A percentile compares a stretch with the other conserved stretches of the same genome.
These are phyloP conservation scores for Auriscalpium orientale DNA, from an alignment of 768 basidiomycete species.

Conservation along the genomic window DNA sequence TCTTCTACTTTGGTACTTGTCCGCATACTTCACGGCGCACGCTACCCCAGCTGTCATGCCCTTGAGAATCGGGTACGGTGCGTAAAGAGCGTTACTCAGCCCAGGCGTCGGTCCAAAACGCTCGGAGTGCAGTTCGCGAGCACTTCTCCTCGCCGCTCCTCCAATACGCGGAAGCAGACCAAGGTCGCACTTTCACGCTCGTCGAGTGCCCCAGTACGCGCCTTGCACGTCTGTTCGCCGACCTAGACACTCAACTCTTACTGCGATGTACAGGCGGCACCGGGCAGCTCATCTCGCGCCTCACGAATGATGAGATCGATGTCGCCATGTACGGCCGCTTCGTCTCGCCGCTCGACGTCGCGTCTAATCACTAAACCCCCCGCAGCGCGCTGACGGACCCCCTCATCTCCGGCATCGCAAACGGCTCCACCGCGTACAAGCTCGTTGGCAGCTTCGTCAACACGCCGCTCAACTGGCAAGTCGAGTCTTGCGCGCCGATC, in stretches of 20 bases:
- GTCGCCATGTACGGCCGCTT: slow-evolving; percentile 57
- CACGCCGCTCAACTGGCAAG: slow-evolving; percentile 81
- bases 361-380: background rate
- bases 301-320: slow-evolving; percentile 73
- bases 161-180: slow-evolving; percentile 68
- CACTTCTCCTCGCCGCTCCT: slow-evolving; percentile 92
- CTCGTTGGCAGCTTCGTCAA: slow-evolving; percentile 89
- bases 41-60: slow-evolving; percentile 3
- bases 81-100: background rate
- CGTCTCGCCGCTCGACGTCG: background rate
- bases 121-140: slow-evolving; percentile 49
- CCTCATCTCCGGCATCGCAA: slow-evolving; percentile 87
- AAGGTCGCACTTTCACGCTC: slow-evolving; percentile 66
- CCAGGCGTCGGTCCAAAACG: background rate
- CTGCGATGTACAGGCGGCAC: slow-evolving; percentile 55
- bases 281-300: slow-evolving; percentile 70
- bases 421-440: slow-evolving; percentile 81
- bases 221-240: background rate
- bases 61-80: slow-evolving; percentile 22
- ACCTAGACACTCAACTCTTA: background rate
- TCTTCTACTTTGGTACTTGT: too few relatives aligned
- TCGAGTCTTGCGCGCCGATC: background rate
- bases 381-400: slow-evolving; percentile 82
- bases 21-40: too few relatives aligned
- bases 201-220: slow-evolving; percentile 81